Conservation (phyloP, 768 basidiomycete species). For the Naganishia kalamii region DNA sequence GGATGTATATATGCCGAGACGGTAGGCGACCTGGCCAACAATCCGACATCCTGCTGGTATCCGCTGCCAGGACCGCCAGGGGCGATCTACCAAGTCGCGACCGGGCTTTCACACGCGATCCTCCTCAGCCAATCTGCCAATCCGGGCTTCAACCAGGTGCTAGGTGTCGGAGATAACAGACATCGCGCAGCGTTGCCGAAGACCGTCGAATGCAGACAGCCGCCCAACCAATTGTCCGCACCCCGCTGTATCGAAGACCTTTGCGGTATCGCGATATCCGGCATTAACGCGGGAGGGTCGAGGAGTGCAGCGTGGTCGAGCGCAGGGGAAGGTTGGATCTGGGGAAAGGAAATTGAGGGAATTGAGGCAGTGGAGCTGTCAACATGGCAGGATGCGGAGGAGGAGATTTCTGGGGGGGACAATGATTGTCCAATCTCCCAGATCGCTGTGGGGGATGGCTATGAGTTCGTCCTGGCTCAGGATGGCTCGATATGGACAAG, state of each 20-base stretch:
- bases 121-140: background rate
- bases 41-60: background rate
- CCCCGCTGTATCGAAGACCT: slow-evolving; percentile 1
- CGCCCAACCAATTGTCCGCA: background rate
- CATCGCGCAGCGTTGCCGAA: slow-evolving; percentile 1
- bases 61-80: background rate
- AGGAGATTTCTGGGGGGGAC: background rate
- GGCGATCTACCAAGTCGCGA: background rate
- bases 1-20: background rate
- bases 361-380: background rate
- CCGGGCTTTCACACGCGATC: slow-evolving; percentile 13
- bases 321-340: slow-evolving; percentile 19
- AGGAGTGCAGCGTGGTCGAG: background rate
- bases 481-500: background rate
- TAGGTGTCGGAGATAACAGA: slow-evolving; percentile 18
- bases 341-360: slow-evolving; percentile 20
- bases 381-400: background rate
- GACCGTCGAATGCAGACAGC: background rate
- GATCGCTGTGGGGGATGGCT: slow-evolving; percentile 8
- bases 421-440: background rate
- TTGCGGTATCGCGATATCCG: background rate
- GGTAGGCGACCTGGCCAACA: background rate
- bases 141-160: background rate
- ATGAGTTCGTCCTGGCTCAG: slow-evolving; percentile 9
- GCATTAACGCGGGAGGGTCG: slow-evolving; percentile 3